Base-by-base conservation (phyloP, 2,329 filamentous ascomycete species). In the Phoma sp. region DNA sequence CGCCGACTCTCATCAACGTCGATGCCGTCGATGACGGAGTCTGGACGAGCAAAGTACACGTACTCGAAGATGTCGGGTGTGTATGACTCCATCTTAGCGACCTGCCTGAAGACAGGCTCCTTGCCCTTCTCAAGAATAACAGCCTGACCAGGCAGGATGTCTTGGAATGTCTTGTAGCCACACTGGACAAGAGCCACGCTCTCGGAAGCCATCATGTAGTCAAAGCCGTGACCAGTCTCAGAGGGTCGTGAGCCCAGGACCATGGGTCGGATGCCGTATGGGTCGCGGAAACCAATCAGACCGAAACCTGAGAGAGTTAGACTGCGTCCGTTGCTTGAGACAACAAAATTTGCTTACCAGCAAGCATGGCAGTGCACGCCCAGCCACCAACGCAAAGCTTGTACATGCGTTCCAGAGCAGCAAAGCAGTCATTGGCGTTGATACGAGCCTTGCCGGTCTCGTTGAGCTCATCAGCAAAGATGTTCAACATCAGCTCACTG, bases 191-290 rank as follows among this genome's bases (percentile, higher is more conserved):
- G 79, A 7, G 91, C 92, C 44, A 96, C 87, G 7, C 89, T 93
- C 75, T 96, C 92, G 0, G 91, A 96, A 1, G 91, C 91, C 80
- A 96, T 85, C 83, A 96, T 91, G 78, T 96, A 96, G 75, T 96
- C 92, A 56, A 77, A 88, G 5, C 86, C 86, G 4, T 83, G 80
- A 32, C 84, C 81, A 35, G 86, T 88, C 11, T 80, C 75, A 1
- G 89, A 91, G 1, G 85, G 82, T 48, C 91, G 84, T 43, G 86
- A 89, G 37, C 92, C 92, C 8, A 96, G 78, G 41, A 90, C 85
- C 60, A 96, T 84, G 2, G 92, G 92, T 10, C 92, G 89, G 68
- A 96, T 96, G 58, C 90, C 91, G 68, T 91, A 86, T 5, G 86
- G 79, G 71, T 96, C 91, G 59, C 90, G 82, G 79, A 93, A 93